Conservation (phyloP, 371 early-diverging fungal species). For the Mortierella sp. region DNA sequence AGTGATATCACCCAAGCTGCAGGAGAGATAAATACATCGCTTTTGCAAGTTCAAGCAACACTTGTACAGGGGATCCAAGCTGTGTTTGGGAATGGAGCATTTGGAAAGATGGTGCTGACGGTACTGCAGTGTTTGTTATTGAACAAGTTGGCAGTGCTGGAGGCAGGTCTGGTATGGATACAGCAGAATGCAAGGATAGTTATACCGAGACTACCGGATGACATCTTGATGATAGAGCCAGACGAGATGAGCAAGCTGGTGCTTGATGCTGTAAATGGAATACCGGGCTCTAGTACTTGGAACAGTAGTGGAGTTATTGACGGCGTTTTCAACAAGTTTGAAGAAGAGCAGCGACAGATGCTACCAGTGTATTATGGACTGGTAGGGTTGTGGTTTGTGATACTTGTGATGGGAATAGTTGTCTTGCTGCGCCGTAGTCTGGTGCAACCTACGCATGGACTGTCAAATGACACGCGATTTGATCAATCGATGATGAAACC, state of each 20-base stretch:
- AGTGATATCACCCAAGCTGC: conserved; percentile 17
- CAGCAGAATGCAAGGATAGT: conserved; percentile 20
- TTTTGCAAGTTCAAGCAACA: conserved; percentile 20
- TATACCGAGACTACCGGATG: conserved; percentile 21
- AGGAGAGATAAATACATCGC: conserved; percentile 4
- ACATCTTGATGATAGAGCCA: conserved; percentile 28
- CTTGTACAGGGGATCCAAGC: conserved; percentile 19
- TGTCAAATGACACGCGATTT: neutral
- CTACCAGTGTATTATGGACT: conserved; percentile 41
- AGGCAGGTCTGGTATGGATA: conserved; percentile 28
- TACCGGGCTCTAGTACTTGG: neutral
- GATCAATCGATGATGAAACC: too few relatives aligned
- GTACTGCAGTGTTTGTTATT: conserved; percentile 38
- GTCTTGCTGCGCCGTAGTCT: neutral
- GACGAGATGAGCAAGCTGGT: conserved; percentile 17
- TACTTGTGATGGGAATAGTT: conserved; percentile 18
- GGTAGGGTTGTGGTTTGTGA: conserved; percentile 14
- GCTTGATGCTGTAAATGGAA: neutral
- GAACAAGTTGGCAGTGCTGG: conserved; percentile 20
- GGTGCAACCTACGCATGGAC: neutral
- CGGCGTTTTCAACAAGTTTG: conserved; percentile 5
- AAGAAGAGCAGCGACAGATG: conserved; percentile 16
- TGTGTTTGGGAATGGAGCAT: conserved; percentile 27
- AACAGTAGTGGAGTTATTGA: neutral
- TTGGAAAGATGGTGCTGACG: conserved; percentile 21